phyloP scores from a whole-genome alignment of 163 green algal genomes.

The Volvox carteri region DNA sequence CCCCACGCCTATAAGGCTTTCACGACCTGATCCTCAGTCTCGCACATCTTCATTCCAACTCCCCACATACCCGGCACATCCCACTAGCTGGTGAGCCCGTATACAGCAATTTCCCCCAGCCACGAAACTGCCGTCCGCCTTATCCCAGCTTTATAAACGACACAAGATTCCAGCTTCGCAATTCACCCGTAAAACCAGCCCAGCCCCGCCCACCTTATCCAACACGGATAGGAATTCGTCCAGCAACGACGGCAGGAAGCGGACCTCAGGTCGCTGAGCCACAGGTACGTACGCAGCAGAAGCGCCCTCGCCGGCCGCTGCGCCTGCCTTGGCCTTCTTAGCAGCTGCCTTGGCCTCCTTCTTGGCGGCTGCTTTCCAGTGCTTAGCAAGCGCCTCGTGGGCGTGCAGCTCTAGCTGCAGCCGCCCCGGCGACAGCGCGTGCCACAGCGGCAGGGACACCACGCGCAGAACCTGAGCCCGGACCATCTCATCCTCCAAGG shows the following conservation, averaged over 20 bases:
- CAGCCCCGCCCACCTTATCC: conserved; percentile 38
- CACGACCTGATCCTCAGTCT: too few species aligned
- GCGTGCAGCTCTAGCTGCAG: conserved; percentile 90
- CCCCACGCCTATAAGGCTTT: too few species aligned
- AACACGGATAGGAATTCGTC: conserved; percentile 83
- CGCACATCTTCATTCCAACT: too few species aligned
- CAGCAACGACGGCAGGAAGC: conserved; percentile 87
- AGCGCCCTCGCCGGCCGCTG: background rate
- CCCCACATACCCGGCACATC: too few species aligned
- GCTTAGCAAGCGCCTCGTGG: conserved; percentile 85
- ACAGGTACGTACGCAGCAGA: conserved; percentile 78
- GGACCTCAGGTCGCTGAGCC: conserved; percentile 75
- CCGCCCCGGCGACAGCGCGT: conserved; percentile 83
- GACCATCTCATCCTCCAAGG: conserved; percentile 93
- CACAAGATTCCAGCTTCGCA: too few species aligned
- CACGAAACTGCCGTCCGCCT: too few species aligned
- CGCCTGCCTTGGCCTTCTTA: conserved; percentile 43
- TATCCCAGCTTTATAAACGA: too few species aligned
- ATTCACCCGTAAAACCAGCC: background rate
- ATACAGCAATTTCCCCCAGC: too few species aligned
- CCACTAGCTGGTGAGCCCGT: too few species aligned
- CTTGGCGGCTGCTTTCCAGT: conserved; percentile 91
- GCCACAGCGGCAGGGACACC: conserved; percentile 94
- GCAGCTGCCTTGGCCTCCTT: conserved; percentile 86
- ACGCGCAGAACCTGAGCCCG: conserved; percentile 86